These are phyloP conservation scores for Mycosphaerelloides madeirae DNA, from an alignment of 2,329 filamentous ascomycete species.

Conservation along the genomic window DNA sequence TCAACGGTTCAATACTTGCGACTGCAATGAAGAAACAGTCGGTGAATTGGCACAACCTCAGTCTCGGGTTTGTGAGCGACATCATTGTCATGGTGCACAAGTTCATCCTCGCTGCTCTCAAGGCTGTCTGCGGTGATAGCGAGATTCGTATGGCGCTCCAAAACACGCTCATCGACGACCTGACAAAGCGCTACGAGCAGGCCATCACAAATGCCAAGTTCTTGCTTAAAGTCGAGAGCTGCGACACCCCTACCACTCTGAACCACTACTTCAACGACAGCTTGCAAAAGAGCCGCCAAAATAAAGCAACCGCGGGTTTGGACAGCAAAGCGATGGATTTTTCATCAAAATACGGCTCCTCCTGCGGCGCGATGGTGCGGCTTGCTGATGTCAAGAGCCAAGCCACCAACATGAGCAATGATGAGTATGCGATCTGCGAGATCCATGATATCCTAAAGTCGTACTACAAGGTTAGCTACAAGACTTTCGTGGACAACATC, in stretches of 20 bases:
- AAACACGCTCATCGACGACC: slow-evolving; percentile 41
- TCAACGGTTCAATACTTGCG: slow-evolving; percentile 38
- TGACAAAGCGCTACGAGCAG: slow-evolving; percentile 43
- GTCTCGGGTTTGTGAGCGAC: slow-evolving; percentile 48
- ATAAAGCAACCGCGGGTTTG: slow-evolving; percentile 7
- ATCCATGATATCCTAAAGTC: slow-evolving; percentile 56
- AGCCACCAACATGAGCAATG: slow-evolving; percentile 35
- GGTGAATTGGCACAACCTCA: slow-evolving; percentile 44
- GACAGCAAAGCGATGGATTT: slow-evolving; percentile 10
- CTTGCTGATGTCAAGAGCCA: too few relatives aligned
- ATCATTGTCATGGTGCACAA: slow-evolving; percentile 49
- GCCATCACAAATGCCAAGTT: slow-evolving; percentile 50
- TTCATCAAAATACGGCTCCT: too few relatives aligned
- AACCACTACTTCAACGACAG: slow-evolving; percentile 52
- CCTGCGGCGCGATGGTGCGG: too few relatives aligned
- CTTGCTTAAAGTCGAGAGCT: slow-evolving; percentile 50
- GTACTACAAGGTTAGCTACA: slow-evolving; percentile 51
- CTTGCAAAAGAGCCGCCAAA: slow-evolving; percentile 34
- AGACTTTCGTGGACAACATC: slow-evolving; percentile 60
- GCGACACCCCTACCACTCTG: slow-evolving; percentile 45
- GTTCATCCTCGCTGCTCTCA: slow-evolving; percentile 47
- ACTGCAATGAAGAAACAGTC: slow-evolving; percentile 39
- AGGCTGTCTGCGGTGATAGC: slow-evolving; percentile 41
- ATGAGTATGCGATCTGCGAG: slow-evolving; percentile 42
- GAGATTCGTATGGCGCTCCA: slow-evolving; percentile 43